Evolutionary conservation across 768 basidiomycete genomes (phyloP), one percentile per base, ranked within the genome.

Genomic region (Terana coerulea): DNA sequence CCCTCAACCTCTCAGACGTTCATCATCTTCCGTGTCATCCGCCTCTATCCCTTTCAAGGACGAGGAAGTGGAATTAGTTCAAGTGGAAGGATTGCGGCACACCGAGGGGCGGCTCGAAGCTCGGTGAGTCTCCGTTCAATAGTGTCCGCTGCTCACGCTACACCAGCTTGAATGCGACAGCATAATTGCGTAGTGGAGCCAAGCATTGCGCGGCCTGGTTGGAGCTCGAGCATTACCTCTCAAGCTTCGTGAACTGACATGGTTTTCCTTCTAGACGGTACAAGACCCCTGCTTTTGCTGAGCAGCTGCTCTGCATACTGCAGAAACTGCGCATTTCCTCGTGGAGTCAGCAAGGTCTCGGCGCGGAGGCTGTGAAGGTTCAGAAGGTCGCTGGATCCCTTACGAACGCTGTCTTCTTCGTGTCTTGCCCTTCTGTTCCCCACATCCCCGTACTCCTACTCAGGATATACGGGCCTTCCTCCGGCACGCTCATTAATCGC

Each of bases 401-500:
- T 57, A 99, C 95, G 35, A 99, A 99, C 68, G 88, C 91, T 49
- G 93, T 99, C 49, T 98, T 91, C 72, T 99, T 98, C 70, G 87
- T 98, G 48, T 91, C 94, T 9, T 92, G 83, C 63, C 74, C 80
- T 31, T 64, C 73, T 28, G 65, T 68, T 17, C 72, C 70, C 49
- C 71, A 67, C 49, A 67, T 72, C 47, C 77, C 73, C 58, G 95
- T 90, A 1, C 67, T 98, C 24, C 77, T 99, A 9, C 80, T 98
- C 53, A 87, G 97, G 54, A 80, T 99, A 50, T 99, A 98, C 65
- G 97, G 97, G 7, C 74, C 89, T 5, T 91, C 91, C 42, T 91
- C 94, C 5, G 82, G 81, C 25, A 74, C 81, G 11, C 82, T 99
- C 62, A 93, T 99, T 64, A 92, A 90, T 51, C 90, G 95, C 29